Evolutionary conservation across 495 filamentous ascomycete genomes (phyloP), one percentile per base, ranked within the genome.

Genomic region (Trichoderma gamsii): DNA sequence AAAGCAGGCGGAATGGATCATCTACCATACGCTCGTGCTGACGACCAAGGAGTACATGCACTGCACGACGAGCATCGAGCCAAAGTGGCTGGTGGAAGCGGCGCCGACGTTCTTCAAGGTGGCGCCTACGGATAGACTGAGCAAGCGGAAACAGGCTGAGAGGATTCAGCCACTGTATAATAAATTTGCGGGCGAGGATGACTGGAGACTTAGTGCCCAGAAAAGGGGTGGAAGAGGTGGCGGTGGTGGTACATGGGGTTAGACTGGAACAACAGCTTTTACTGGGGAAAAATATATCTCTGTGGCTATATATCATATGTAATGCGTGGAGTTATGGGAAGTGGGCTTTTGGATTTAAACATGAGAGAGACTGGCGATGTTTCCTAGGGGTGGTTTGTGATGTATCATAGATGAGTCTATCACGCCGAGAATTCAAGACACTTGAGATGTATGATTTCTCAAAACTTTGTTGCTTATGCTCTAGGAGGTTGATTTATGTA

Each of bases 21-120:
- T 99, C 35, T 98, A 97, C 74, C 88, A 97, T 70, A 87, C 84
- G 0, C 78, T 99, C 46, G 90, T 98, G 0, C 84, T 97, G 70
- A 99, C 95, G 11, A 93, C 90, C 29, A 93, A 96, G 79, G 95
- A 99, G 79, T 99, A 97, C 78, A 98, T 99, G 95, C 92, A 97
- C 69, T 89, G 83, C 73, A 94, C 91, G 9, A 96, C 92, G 0
- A 84, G 84, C 4, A 97, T 99, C 71, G 95, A 99, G 75, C 94
- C 95, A 1, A 97, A 97, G 70, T 92, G 86, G 86, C 79, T 88
- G 35, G 93, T 97, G 12, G 92, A 96, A 69, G 94, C 93, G 12
- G 95, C 95, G 29, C 95, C 95, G 18, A 97, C 92, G 0, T 98
- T 98, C 85, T 99, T 99, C 85, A 97, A 97, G 83, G 91, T 99